phyloP scores from a whole-genome alignment of 306 rosid genomes.

The barrel medic (Medicago truncatula) region DNA sequence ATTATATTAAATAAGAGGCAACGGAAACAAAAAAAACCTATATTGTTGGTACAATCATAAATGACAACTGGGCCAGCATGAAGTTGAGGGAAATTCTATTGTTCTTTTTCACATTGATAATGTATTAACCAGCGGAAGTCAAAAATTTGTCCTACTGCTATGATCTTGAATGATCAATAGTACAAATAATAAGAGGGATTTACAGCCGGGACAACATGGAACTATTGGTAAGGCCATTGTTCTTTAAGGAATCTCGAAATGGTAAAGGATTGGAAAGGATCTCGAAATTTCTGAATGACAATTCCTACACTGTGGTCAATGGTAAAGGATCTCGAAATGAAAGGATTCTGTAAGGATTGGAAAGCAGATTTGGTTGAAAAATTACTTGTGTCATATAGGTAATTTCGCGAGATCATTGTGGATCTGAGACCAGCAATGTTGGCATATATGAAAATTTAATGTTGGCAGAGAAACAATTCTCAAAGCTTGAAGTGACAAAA shows the following conservation, averaged over 20 bases:
- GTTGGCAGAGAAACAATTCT: conserved; percentile 33
- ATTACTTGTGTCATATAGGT: conserved; percentile 52
- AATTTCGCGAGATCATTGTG: conserved; percentile 67
- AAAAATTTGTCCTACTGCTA: conserved; percentile 26
- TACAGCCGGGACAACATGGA: conserved; percentile 35
- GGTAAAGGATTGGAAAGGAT: too few relatives aligned
- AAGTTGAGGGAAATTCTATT: conserved; percentile 41
- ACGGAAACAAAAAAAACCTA: conserved; percentile 40
- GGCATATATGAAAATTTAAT: conserved; percentile 54
- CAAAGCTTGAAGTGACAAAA: conserved; percentile 37
- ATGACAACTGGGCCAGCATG: conserved; percentile 33
- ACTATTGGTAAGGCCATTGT: conserved; percentile 42
- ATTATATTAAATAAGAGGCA: conserved; percentile 48
- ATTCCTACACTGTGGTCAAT: conserved; percentile 42
- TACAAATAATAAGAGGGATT: conserved; percentile 37
- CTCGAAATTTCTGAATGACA: too few relatives aligned
- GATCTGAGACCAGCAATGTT: conserved; percentile 61
- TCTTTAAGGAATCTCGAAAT: too few relatives aligned
- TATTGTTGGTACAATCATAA: conserved; percentile 37
- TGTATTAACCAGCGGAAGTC: conserved; percentile 43
- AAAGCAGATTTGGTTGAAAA: conserved; percentile 47
- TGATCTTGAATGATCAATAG: conserved; percentile 31
- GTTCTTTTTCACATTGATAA: conserved; percentile 40
- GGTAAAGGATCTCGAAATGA: conserved; percentile 47
- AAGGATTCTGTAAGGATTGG: conserved; percentile 33